A percentile compares a stretch with the other conserved stretches of the same genome.
phyloP scores from a whole-genome alignment of 805 yeast species.

The Candida awuae region DNA sequence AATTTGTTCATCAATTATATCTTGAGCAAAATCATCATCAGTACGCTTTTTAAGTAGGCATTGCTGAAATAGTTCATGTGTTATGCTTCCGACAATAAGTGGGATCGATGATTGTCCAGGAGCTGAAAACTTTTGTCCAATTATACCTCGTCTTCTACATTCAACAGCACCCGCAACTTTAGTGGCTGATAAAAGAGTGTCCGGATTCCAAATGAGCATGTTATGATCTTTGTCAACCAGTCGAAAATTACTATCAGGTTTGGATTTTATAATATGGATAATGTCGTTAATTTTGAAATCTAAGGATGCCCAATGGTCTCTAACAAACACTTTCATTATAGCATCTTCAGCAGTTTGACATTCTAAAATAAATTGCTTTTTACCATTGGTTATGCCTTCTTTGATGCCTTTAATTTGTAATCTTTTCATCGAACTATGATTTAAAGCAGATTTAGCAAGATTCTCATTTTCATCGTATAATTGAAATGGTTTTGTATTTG shows the following conservation, averaged over 20 bases:
- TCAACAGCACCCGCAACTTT: constrained; percentile 64
- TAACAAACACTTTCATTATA: constrained; percentile 37
- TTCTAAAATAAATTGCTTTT: constrained; percentile 45
- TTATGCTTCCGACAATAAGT: constrained; percentile 70
- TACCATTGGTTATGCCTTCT: constrained; percentile 27
- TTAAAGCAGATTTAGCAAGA: constrained; percentile 37
- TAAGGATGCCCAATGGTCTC: constrained; percentile 55
- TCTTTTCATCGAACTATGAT: constrained; percentile 39
- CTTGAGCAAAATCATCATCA: constrained; percentile 31
- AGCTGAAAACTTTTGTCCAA: constrained; percentile 46
- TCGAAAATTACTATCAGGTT: constrained; percentile 23
- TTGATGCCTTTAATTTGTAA: constrained; percentile 35
- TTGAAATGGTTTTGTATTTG: constrained; percentile 6
- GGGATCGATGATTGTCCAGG: constrained; percentile 62
- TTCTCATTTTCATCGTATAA: constrained; percentile 14
- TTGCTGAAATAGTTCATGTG: constrained; percentile 67
- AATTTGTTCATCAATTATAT: constrained; percentile 24
- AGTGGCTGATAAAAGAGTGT: constrained; percentile 73
- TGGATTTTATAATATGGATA: constrained; percentile 49
- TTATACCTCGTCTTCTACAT: constrained; percentile 66
- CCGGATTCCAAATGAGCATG: constrained; percentile 78
- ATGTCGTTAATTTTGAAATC: constrained; percentile 45
- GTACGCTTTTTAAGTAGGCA: constrained; percentile 38
- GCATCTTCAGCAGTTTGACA: constrained; percentile 35
- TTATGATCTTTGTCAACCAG: constrained; percentile 50